Evolutionary conservation across 2,329 filamentous ascomycete species (phyloP).

Genomic region (Tetracladium maxilliforme): DNA sequence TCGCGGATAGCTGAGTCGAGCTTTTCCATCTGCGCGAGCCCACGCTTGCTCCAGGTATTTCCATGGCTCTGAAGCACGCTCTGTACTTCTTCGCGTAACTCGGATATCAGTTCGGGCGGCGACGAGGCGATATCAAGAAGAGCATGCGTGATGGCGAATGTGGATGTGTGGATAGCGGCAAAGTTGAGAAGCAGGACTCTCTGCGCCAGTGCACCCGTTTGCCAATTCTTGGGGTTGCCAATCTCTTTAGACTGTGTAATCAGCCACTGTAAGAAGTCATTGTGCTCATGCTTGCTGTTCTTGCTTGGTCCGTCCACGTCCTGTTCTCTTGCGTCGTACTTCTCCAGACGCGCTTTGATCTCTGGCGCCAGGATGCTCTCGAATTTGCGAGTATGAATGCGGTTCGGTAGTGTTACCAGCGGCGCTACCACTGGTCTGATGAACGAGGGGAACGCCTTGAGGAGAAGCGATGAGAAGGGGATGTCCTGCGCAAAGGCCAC

Average conservation of each 20-base stretch:
- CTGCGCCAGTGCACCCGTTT: conserved; percentile 9
- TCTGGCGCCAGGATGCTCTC: conserved; percentile 11
- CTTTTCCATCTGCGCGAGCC: conserved; percentile 14
- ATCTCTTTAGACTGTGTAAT: conserved; percentile 5
- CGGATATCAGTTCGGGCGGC: conserved; percentile 5
- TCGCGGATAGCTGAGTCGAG: conserved; percentile 18
- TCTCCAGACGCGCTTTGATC: conserved; percentile 6
- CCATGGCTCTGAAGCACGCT: conserved; percentile 9
- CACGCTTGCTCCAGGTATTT: conserved; percentile 15
- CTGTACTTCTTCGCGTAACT: conserved; percentile 14
- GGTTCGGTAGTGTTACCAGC: conserved; percentile 13
- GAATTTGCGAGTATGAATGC: conserved; percentile 9
- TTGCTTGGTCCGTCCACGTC: conserved; percentile 6
- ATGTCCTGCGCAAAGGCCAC: conserved; percentile 14
- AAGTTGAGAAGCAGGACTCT: conserved; percentile 15
- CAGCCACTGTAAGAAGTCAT: conserved; percentile 13
- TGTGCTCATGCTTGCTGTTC: conserved; percentile 4
- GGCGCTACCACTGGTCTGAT: conserved; percentile 12
- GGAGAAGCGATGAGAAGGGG: conserved; percentile 12
- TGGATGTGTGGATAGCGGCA: conserved; percentile 15
- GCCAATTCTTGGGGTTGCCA: conserved; percentile 7
- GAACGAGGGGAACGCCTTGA: conserved; percentile 9
- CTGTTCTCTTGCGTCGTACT: conserved; percentile 2
- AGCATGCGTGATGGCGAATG: conserved; percentile 12
- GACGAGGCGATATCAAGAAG: conserved; percentile 14